These are phyloP conservation scores for Dioszegia hungarica DNA, from an alignment of 768 basidiomycete genomes.

Conservation along the genomic window DNA sequence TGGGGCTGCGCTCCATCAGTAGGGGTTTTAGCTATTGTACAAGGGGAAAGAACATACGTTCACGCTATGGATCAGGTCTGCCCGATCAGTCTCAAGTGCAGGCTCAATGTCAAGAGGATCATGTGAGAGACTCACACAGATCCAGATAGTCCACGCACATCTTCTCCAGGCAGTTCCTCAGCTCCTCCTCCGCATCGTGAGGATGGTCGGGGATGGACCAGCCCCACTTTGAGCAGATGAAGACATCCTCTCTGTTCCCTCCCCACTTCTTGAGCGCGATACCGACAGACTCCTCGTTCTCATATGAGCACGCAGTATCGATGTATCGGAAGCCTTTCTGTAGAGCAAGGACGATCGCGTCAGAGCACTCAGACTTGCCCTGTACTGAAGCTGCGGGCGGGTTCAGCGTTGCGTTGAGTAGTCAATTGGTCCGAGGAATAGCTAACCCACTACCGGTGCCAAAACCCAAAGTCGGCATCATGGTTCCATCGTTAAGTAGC, in stretches of 20 bases:
- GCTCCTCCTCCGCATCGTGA: constrained; percentile 29
- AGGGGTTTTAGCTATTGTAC: too few relatives aligned
- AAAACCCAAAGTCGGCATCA: constrained; percentile 25
- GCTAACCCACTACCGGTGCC: constrained; percentile 29
- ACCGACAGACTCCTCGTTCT: constrained; percentile 45
- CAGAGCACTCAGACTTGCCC: constrained; percentile 12
- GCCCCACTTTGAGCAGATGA: constrained; percentile 53
- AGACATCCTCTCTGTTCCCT: constrained; percentile 51
- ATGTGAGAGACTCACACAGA: constrained; percentile 52
- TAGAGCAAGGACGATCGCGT: constrained; percentile 26
- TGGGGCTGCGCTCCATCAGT: background rate
- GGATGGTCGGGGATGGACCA: too few relatives aligned
- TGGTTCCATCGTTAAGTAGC: constrained; percentile 25
- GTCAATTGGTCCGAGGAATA: too few relatives aligned
- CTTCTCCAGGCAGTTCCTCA: constrained; percentile 52
- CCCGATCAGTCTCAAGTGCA: too few relatives aligned
- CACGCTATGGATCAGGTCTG: constrained; percentile 58
- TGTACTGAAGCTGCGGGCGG: constrained; percentile 13
- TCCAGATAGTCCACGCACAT: constrained; percentile 17
- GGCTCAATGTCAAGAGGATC: too few relatives aligned
- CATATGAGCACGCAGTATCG: constrained; percentile 46
- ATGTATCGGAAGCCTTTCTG: constrained; percentile 37
- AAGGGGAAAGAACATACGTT: background rate
- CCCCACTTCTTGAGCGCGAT: constrained; percentile 37
- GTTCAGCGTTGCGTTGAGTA: too few relatives aligned